These are phyloP conservation scores for Testicularia cyperi DNA, from an alignment of 1,284 basidiomycete species.

Conservation along the genomic window DNA sequence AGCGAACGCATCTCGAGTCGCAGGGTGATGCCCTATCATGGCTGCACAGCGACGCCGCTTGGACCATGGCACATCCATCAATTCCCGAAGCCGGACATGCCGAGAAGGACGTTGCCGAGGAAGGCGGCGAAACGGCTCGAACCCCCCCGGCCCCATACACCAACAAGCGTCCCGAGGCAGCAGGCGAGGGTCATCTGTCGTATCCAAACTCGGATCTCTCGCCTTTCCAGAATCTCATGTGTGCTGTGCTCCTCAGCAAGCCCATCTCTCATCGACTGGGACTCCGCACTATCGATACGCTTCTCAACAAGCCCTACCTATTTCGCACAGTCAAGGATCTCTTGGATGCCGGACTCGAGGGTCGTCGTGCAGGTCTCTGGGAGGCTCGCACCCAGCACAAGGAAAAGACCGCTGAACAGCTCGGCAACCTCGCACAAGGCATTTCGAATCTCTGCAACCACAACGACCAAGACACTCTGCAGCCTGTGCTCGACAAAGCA, in stretches of 20 bases:
- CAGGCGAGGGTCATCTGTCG: conserved; percentile 8
- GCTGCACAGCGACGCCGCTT: conserved; percentile 20
- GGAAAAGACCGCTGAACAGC: conserved; percentile 42
- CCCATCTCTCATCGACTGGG: conserved; percentile 41
- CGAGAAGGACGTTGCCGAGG: conserved; percentile 19
- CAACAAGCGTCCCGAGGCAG: conserved; percentile 12
- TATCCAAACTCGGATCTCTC: conserved; percentile 37
- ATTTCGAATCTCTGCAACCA: conserved; percentile 10
- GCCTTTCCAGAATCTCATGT: conserved; percentile 35
- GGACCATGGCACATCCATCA: conserved; percentile 20
- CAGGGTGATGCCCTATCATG: conserved; percentile 22
- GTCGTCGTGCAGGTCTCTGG: conserved; percentile 34
- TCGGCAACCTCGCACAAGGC: conserved; percentile 34
- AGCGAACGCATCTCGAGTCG: conserved; percentile 30
- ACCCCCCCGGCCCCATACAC: conserved; percentile 12
- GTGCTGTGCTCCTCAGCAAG: conserved; percentile 36
- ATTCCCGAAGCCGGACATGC: conserved; percentile 13
- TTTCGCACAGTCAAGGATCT: conserved; percentile 24
- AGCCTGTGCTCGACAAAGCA: conserved; percentile 22
- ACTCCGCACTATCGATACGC: conserved; percentile 30
- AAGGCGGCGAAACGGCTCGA: conserved; percentile 18
- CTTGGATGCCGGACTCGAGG: conserved; percentile 31
- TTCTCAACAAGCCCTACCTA: conserved; percentile 36
- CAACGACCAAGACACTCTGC: conserved; percentile 3
- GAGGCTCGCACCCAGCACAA: conserved; percentile 45